Percentiles rank a stretch among this genome's conserved stretches.
Evolutionary conservation across 1,284 basidiomycete species (phyloP).

Genomic region (Cryptococcus wingfieldii): DNA sequence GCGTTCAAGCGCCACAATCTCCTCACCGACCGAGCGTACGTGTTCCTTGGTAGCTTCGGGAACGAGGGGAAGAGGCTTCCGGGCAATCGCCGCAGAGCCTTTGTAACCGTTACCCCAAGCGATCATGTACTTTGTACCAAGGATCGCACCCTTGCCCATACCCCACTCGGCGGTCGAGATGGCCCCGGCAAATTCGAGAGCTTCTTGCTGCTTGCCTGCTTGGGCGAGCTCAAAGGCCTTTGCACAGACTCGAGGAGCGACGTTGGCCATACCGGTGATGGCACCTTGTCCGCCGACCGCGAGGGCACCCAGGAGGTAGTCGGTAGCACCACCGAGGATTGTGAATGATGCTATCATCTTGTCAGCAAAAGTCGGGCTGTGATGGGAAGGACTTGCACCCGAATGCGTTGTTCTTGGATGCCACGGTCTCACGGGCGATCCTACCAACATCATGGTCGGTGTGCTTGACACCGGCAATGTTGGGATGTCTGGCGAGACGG

Average conservation of each 20-base stretch:
- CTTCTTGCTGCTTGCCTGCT: constrained; percentile 24
- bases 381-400: constrained; percentile 8
- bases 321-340: constrained; percentile 42
- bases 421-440: constrained; percentile 28
- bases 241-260: constrained; percentile 31
- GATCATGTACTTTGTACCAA: constrained; percentile 36
- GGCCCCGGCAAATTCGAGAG: constrained; percentile 23
- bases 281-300: constrained; percentile 35
- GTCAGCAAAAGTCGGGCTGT: neutral
- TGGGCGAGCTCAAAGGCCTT: constrained; percentile 31
- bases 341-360: constrained; percentile 26
- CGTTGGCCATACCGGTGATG: constrained; percentile 44
- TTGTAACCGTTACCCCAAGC: constrained; percentile 17
- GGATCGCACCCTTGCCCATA: constrained; percentile 32
- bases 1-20: constrained; percentile 23
- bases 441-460: constrained; percentile 44
- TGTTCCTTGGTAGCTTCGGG: constrained; percentile 16
- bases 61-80: constrained; percentile 22
- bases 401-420: constrained; percentile 10
- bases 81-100: constrained; percentile 12
- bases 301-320: constrained; percentile 35
- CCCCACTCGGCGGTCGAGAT: constrained; percentile 36
- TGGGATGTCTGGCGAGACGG: constrained; percentile 30
- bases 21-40: constrained; percentile 13
- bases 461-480: constrained; percentile 40